Evolutionary conservation across 2,329 filamentous ascomycete genomes (phyloP), one percentile per base, ranked within the genome.

Genomic region (Talaromyces albobiverticillius): DNA sequence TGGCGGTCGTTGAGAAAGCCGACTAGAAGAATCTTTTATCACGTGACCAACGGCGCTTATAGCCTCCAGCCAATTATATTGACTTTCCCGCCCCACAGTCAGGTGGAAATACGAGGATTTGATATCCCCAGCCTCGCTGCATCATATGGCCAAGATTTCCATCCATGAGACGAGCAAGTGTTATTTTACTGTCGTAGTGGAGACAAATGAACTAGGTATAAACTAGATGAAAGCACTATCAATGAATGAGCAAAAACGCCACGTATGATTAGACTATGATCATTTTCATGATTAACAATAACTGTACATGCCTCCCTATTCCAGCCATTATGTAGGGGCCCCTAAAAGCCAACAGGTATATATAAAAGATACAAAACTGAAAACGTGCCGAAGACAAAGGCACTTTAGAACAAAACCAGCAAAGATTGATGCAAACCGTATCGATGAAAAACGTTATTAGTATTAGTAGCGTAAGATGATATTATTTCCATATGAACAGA

Each of bases 21-120:
- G 31, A 48, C 47, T 42, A 34, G 26, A 42, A 51, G 48, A 51
- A 43, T 34, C 26, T 32, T 29, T 20, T 13, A 22, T 51, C 48
- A 51, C 48, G 48, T 51, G 48, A 43, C 13, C 7, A 14, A 10
- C 13, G 23, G 25, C 6, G 1, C 14, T 32, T 3, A 32, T 16
- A 34, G 6, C 26, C 5, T 1, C 7, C 5, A 43, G 36, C 48
- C 48, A 50, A 42, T 50, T n/a, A 49, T 18, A 41, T 7, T 1
- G n/a, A 14, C 18, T n/a, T 7, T 7, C 18, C n/a, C n/a, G n/a
- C n/a, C n/a, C n/a, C n/a, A n/a, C n/a, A n/a, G n/a, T n/a, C n/a
- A n/a, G n/a, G n/a, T n/a, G n/a, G 25, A 29, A 5, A 29, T 29
- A 5, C 25, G 9, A 29, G 25, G 25, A 29, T 29, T 29, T 29